Base-by-base conservation (phyloP, 352 stramenopile species). In the Globisporangium lucens region DNA sequence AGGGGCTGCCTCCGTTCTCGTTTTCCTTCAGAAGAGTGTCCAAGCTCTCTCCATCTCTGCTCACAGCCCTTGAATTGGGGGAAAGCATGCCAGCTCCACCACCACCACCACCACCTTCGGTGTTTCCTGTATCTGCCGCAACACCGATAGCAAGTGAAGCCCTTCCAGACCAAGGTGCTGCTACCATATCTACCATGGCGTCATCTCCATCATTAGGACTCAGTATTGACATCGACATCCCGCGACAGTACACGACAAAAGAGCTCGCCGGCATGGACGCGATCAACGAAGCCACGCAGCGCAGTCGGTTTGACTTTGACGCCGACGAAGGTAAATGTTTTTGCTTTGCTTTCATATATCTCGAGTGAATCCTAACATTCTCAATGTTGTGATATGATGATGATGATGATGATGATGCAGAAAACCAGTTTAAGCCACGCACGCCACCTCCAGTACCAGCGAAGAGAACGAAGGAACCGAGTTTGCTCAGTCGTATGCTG, bases 291-390 rank as follows among this genome's bases (percentile, higher is more conserved):
- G 58, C 72, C n/a, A 62, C 69, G 29, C 66, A 70, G 36, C 75
- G 69, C n/a, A 74, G 70, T 35, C 68, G 61, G 22, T 73, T 80
- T 41, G 69, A 73, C 51, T 87, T 77, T 58, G 35, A 51, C 43
- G 24, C 38, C 2, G 72, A 80, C 2, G 62, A 69, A 62, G 67
- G 70, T 71, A 47, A 35, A 67, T 29, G 10, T 47, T 15, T 51
- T 9, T 51, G 43, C 43, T 51, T 51, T 51, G 36, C 10, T 43
- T 38, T 8, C 36, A 43, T 43, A 43, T 43, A 9, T 15, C 35
- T 38, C 7, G 35, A 38, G 35, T 38, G 35, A 38, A 15, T 15
- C 36, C 36, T 41, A 41, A 41, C 36, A 13, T 15, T 41, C 8
- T 41, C 36, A 41, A 15, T 36, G 5, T 9, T 36, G 4, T 9